Evolutionary conservation across 495 filamentous ascomycete species (phyloP).

Genomic region (Podospora tetraspora): DNA sequence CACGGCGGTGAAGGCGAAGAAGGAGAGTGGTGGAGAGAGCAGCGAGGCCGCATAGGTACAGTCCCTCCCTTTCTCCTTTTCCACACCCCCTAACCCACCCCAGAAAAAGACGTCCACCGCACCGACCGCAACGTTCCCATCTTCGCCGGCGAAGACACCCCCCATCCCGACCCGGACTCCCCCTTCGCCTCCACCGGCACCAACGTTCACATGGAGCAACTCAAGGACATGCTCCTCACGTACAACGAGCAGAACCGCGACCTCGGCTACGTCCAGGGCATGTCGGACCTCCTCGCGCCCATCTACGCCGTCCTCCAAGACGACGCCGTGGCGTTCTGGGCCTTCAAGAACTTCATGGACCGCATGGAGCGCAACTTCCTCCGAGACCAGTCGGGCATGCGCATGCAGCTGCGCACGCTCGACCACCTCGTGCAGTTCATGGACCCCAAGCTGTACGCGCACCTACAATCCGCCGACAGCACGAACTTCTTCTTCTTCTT

Average conservation of each 20-base stretch:
- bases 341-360: constrained; percentile 92
- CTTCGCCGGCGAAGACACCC: constrained; percentile 93
- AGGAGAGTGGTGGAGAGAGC: constrained; percentile 93
- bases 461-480: constrained; percentile 81
- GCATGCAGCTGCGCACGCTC: constrained; percentile 78
- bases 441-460: constrained; percentile 89
- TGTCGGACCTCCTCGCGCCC: constrained; percentile 93
- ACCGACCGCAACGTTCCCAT: constrained; percentile 90
- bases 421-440: constrained; percentile 94
- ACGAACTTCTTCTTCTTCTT: constrained; percentile 99
- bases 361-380: constrained; percentile 98
- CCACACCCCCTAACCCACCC: constrained; percentile 25
- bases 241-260: constrained; percentile 96
- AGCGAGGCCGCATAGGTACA: constrained; percentile 87
- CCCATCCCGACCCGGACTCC: constrained; percentile 96
- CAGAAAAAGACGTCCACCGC: constrained; percentile 97
- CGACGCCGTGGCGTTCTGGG: constrained; percentile 95
- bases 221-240: constrained; percentile 98
- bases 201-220: constrained; percentile 95
- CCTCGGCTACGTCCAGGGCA: constrained; percentile 94
- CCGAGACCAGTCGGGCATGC: constrained; percentile 93
- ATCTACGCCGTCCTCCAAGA: constrained; percentile 97
- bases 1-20: constrained; percentile 67
- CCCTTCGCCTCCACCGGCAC: constrained; percentile 87
- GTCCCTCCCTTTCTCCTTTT: not conserved